A percentile compares a stretch with the other conserved stretches of the same genome.
phyloP scores from a whole-genome alignment of 805 yeast genomes.

The Isabelozyma pseudorhagii region DNA sequence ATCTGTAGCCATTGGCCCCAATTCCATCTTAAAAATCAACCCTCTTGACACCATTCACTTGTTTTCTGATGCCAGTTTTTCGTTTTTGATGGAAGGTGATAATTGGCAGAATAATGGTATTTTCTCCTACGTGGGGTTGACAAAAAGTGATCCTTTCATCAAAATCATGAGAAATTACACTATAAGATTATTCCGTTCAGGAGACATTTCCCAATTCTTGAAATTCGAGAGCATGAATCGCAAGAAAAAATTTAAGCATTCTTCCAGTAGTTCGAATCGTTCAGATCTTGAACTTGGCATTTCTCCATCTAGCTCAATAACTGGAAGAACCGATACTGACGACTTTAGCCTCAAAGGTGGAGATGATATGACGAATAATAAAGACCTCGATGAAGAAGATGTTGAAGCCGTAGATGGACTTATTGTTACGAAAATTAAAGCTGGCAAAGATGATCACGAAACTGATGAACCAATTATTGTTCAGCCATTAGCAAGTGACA shows the following conservation, averaged over 20 bases:
- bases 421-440: conserved; percentile 23
- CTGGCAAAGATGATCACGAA: background rate
- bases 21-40: conserved; percentile 27
- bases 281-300: background rate
- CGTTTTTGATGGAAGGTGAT: conserved; percentile 35
- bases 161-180: conserved; percentile 34
- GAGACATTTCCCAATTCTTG: conserved; percentile 30
- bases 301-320: background rate
- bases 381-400: background rate
- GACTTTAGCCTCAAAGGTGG: conserved; percentile 1
- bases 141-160: conserved; percentile 39
- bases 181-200: conserved; percentile 27
- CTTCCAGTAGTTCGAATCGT: background rate
- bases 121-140: conserved; percentile 36
- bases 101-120: conserved; percentile 40
- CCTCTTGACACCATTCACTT: conserved; percentile 31
- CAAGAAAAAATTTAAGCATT: conserved; percentile 3
- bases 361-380: background rate
- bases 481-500: background rate
- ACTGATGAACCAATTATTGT: conserved; percentile 3
- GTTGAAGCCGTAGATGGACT: conserved; percentile 25
- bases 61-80: conserved; percentile 31
- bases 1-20: conserved; percentile 34
- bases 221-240: conserved; percentile 12
- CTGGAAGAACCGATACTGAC: background rate